Percentiles rank a stretch among this genome's conserved stretches.
Evolutionary conservation across 2,329 filamentous ascomycete genomes (phyloP).

Genomic region (Coniochaeta prunicola): DNA sequence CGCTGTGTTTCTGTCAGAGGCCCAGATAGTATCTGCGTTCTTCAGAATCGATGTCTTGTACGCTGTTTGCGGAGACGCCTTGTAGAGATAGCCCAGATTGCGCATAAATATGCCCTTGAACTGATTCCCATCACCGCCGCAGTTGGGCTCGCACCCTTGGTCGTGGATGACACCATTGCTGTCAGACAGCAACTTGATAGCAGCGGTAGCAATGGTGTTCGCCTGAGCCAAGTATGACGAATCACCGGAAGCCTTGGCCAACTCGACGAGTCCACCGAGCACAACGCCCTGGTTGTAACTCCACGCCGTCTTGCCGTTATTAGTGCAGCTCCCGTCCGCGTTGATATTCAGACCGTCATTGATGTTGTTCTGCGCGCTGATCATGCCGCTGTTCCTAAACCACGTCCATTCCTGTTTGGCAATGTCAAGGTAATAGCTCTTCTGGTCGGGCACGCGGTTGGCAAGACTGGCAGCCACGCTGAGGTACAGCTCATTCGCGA

Average conservation of each 20-base stretch:
- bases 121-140: conserved; percentile 44
- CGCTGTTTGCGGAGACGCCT: conserved; percentile 36
- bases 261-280: conserved; percentile 44
- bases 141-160: conserved; percentile 40
- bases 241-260: conserved; percentile 35
- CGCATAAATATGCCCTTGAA: conserved; percentile 68
- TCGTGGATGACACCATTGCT: conserved; percentile 43
- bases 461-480: conserved; percentile 45
- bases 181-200: conserved; percentile 34
- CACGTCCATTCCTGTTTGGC: conserved; percentile 43
- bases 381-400: conserved; percentile 42
- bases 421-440: conserved; percentile 34
- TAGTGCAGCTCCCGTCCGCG: conserved; percentile 36
- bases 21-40: conserved; percentile 63
- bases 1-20: conserved; percentile 39
- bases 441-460: conserved; percentile 30
- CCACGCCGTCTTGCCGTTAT: conserved; percentile 38
- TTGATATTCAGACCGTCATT: conserved; percentile 43
- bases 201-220: conserved; percentile 41
- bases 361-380: conserved; percentile 40
- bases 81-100: conserved; percentile 51
- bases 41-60: conserved; percentile 48
- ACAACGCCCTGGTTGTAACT: conserved; percentile 53
- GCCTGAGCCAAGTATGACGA: conserved; percentile 30
- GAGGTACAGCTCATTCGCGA: conserved; percentile 50